Base-by-base conservation (phyloP, 1,284 basidiomycete genomes). In the Sporisorium graminicola region DNA sequence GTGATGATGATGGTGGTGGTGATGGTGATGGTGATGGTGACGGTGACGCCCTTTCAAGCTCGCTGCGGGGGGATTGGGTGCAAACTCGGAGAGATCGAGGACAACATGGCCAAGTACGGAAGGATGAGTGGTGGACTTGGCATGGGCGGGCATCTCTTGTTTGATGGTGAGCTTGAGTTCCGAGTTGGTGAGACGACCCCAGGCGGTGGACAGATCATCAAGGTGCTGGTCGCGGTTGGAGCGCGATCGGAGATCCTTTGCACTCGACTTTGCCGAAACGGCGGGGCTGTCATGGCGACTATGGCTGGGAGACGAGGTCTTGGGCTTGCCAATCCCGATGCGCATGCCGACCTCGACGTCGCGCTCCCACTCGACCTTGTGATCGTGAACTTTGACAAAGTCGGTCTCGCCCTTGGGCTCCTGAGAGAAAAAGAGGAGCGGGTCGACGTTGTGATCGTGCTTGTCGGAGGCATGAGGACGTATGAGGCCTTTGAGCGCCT, bases 71-170 rank as follows among this genome's bases (percentile, higher is more conserved):
- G 91, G 91, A 12, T 87, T 86, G 54, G 89, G 88, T 10, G 90
- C 91, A 77, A 93, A 93, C 80, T 93, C 91, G 2, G 92, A 91
- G 4, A 94, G 88, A 80, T 94, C 91, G 58, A 94, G 87, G 65
- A 89, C 87, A 12, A 93, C 88, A 7, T 87, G 88, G 2, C 92
- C 92, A 0, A 93, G 87, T 2, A 89, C 46, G 26, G 74, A 53
- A 5, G 65, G 67, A 12, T 70, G 63, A 3, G 61, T 59, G 29
- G 74, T 71, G 26, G 65, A 65, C 46, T 72, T 75, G 24, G 61
- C 40, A 8, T 68, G 27, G 18, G 56, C 44, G 0, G 75, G 67
- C 67, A 73, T 72, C 51, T 77, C 74, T 57, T 76, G 78, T 46
- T 74, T 78, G 62, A 82, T 72, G 42, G 64, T 74, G 33, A 82